Conservation (phyloP, 73 alveolate genomes). For the Durusdinium trenchii region DNA sequence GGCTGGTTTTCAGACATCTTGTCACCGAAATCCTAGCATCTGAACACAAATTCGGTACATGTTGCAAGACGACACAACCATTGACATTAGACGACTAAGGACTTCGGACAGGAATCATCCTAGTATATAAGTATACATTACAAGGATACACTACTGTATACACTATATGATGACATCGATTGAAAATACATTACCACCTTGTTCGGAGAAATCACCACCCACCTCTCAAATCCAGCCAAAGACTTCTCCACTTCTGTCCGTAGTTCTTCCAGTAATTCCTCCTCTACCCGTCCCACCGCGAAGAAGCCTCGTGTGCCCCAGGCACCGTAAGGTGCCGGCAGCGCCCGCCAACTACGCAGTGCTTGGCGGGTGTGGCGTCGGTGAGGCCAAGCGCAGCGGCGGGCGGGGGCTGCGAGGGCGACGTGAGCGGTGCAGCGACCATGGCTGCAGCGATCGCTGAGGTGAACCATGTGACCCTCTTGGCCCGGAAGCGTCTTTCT, state of each 20-base stretch:
- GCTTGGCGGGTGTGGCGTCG: too few relatives aligned
- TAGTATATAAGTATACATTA: too few relatives aligned
- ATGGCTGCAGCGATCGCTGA: background rate
- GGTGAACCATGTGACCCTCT: background rate
- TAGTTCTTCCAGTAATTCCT: background rate
- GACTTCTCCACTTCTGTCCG: background rate
- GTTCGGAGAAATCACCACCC: too few relatives aligned
- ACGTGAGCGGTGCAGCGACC: conserved; percentile 20
- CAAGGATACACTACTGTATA: too few relatives aligned
- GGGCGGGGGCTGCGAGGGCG: background rate
- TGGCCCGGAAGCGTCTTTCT: too few relatives aligned
- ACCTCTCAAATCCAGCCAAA: too few relatives aligned
- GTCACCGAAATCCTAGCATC: background rate
- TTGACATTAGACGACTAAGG: background rate
- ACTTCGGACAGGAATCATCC: too few relatives aligned
- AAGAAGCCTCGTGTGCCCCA: conserved; percentile 52
- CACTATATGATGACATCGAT: too few relatives aligned
- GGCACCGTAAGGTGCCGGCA: too few relatives aligned
- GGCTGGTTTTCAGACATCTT: background rate
- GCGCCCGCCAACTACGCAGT: too few relatives aligned
- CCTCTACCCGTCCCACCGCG: conserved; percentile 13
- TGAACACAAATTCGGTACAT: background rate
- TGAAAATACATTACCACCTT: too few relatives aligned
- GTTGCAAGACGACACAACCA: background rate
- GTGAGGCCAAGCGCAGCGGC: background rate